Base-by-base conservation (phyloP, 2,329 filamentous ascomycete species). In the Pseudogymnoascus sp. region DNA sequence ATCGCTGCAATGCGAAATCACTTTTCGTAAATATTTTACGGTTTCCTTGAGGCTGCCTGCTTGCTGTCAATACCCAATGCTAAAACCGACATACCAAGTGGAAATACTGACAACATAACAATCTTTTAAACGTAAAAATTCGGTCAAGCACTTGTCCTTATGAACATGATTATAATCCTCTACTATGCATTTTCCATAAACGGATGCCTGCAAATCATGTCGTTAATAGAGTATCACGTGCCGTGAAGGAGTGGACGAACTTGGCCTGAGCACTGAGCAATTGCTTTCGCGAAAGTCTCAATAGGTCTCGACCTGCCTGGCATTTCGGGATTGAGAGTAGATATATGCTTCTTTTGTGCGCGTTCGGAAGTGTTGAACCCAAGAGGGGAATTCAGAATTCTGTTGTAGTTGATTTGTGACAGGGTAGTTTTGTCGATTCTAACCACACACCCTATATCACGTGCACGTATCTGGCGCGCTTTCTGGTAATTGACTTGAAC, bases 171-270 rank as follows among this genome's bases (percentile, higher is more conserved):
- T 93, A 77, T 96, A 97, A 73, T 97, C 93, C 40, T 85, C 84
- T 60, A 93, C 83, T 67, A 99, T 87, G 74, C 94, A 99, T 79
- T 92, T 92, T 68, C 93, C 94, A 72, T 97, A 99, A 11, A 84
- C 80, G 2, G 91, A 82, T 61, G 91, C 89, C 93, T 97, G 66
- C 25, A 59, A 60, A 25, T 18, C 21, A 42, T 25, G 28, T 63
- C 37, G 14, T 47, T 28, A 35, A 18, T 8, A 16, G 14, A 3
- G 12, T 33, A 6, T 44, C 21, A 63, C 44, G 62, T 14, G 16
- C 37, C 16, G 59, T 64, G 14, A 62, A 61, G 31, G 40, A 59
- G 25, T 33, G 42, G 21, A 70, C 74, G 40, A 74, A 88, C 87
- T 79, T 90, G 86, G 60, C 78, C 75, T 6, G 84, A 83, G 74